Evolutionary conservation across 1,139 yeast genomes (phyloP), one percentile per base, ranked within the genome.

Genomic region (Lodderomyces beijingensis): DNA sequence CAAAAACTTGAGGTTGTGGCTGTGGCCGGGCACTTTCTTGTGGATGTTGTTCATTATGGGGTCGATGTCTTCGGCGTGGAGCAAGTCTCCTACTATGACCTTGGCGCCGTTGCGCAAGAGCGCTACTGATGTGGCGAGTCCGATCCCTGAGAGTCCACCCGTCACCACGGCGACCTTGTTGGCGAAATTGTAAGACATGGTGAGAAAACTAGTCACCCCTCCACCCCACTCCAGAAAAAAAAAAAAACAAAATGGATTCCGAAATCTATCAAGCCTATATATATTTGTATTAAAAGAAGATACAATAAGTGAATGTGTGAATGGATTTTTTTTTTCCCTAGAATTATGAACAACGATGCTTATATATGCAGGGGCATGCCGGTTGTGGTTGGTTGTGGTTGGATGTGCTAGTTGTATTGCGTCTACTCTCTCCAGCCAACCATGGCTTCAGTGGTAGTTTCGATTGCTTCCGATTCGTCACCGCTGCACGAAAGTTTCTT

Each of bases 131-230:
- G 54, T 49, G 27, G 46, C 41, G 7, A 42, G 37, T 8, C 59
- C 61, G 26, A 55, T 54, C 11, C 59, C 59, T 2, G 59, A 51
- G n/a, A 53, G 46, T 31, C 57, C 60, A 5, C 60, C 60, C 5
- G 60, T 55, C 19, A 55, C 41, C 16, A 55, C 39, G 4, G 53
- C 56, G 6, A 54, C 50, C 38, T 53, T 53, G 27, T 43, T 43
- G 11, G 37, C 34, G 21, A 44, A 42, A 26, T 27, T 25, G 24
- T 24, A 16, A 5, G 29, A 33, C 30, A 31, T 27, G 18, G 13
- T 22, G n/a, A n/a, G n/a, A n/a, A n/a, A n/a, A n/a, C n/a, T n/a
- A n/a, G n/a, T n/a, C n/a, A n/a, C n/a, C n/a, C n/a, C n/a, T n/a
- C n/a, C n/a, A n/a, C n/a, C n/a, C n/a, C n/a, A n/a, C n/a, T n/a